Evolutionary conservation across 345 rosid genomes (phyloP), one percentile per base, ranked within the genome.

Genomic region (Linum tenue): DNA sequence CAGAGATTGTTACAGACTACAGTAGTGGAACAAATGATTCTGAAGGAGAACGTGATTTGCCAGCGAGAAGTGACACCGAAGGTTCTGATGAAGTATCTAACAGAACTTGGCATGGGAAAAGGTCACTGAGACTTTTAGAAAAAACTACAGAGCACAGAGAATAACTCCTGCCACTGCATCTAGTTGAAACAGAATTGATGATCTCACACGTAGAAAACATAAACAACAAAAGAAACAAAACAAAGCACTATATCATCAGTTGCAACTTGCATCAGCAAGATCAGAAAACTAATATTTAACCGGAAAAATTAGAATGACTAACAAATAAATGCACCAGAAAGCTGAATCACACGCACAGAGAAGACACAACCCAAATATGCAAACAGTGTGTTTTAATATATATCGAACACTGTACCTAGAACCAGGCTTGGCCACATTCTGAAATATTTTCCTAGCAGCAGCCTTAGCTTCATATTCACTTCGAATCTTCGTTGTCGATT

Each of bases 381-480:
- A 22, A 22, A 22, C 31, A 22, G 31, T 22, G 31, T 22, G 31
- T 22, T 22, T 22, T 22, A 22, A 22, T 22, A 22, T 22, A 22
- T 22, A 22, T 22, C 31, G 31, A 22, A 31, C 42, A 57, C 53
- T 0, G 56, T 22, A 74, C 78, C 78, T 64, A 58, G 68, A 69
- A 37, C 78, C 71, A 63, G 67, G 68, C 70, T 62, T 70, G 15
- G 78, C 78, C 37, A 74, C 70, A 66, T 74, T 74, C 37, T 66
- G 70, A 62, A 74, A 74, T 50, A 74, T 74, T 37, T 74, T 69
- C 63, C 74, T 74, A 1, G 78, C 78, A 14, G 74, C 74, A 51
- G 68, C 68, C 55, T 70, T 74, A 38, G 78, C 78, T 70, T 74
- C 78, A 63, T 56, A 31, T 63, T 74, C 78, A 38, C 74, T 74